These are phyloP conservation scores for Paxillus involutus DNA, from an alignment of 768 basidiomycete genomes.

Conservation along the genomic window DNA sequence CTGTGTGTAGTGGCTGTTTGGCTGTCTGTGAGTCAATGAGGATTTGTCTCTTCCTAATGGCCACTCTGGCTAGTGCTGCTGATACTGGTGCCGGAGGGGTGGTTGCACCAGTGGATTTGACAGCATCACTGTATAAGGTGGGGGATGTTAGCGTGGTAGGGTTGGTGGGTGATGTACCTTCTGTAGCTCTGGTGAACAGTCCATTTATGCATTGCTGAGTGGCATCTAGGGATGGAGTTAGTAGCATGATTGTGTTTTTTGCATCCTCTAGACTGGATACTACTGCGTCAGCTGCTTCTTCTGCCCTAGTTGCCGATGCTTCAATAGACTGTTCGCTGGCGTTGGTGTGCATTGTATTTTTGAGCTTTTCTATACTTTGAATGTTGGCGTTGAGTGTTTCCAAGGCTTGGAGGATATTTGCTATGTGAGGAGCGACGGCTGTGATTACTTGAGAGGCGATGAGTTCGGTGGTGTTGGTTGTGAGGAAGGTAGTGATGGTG, in stretches of 20 bases:
- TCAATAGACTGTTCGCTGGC: rapidly evolving
- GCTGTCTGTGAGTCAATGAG: not conserved
- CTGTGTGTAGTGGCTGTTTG: not conserved
- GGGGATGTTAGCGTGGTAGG: not conserved
- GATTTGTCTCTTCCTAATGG: not conserved
- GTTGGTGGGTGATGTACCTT: not conserved
- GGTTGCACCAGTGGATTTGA: too few species aligned
- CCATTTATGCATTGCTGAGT: not conserved
- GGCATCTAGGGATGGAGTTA: not conserved
- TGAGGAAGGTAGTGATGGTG: too few species aligned
- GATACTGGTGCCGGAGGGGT: not conserved
- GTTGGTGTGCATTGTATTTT: too few species aligned
- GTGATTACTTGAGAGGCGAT: not conserved
- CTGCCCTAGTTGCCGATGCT: not conserved
- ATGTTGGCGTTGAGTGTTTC: not conserved
- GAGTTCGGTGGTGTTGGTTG: too few species aligned
- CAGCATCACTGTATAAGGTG: not conserved
- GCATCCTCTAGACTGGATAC: not conserved
- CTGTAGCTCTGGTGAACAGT: not conserved
- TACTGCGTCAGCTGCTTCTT: not conserved
- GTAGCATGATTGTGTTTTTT: not conserved
- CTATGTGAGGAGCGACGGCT: not conserved
- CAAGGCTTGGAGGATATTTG: not conserved
- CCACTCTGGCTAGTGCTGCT: not conserved
- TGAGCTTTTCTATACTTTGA: not conserved